Conservation (phyloP, 2,329 filamentous ascomycete species). For the Helotiales sp. region DNA sequence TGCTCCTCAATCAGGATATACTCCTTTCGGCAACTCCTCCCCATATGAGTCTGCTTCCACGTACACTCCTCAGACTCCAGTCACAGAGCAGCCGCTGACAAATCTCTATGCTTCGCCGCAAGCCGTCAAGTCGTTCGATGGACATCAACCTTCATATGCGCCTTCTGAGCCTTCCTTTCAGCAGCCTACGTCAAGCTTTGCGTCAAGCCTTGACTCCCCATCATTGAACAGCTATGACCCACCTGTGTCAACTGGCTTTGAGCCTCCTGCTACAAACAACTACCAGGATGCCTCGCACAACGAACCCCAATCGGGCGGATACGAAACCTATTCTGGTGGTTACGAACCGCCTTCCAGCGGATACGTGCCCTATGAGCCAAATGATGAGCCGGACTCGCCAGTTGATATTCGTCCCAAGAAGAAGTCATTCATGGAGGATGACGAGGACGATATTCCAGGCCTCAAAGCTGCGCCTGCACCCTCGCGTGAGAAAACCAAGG, state of each 20-base stretch:
- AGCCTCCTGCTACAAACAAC: slow-evolving; percentile 19
- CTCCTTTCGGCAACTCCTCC: slow-evolving; percentile 28
- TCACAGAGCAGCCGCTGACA: slow-evolving; percentile 28
- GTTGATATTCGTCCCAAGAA: slow-evolving; percentile 66
- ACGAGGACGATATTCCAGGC: slow-evolving; percentile 70
- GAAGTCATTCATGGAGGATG: slow-evolving; percentile 82
- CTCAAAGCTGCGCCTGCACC: slow-evolving; percentile 46
- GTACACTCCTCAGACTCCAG: slow-evolving; percentile 29
- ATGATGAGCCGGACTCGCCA: slow-evolving; percentile 49
- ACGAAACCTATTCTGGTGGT: slow-evolving; percentile 36
- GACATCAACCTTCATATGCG: slow-evolving; percentile 24
- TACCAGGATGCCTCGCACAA: slow-evolving; percentile 41
- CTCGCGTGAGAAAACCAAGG: slow-evolving; percentile 63
- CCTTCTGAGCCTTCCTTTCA: slow-evolving; percentile 45
- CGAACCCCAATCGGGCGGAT: slow-evolving; percentile 40
- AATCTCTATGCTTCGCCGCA: slow-evolving; percentile 35
- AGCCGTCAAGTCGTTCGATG: slow-evolving; percentile 30
- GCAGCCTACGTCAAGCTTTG: slow-evolving; percentile 23
- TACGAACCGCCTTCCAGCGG: slow-evolving; percentile 38
- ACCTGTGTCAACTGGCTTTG: slow-evolving; percentile 32
- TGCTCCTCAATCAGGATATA: slow-evolving; percentile 31
- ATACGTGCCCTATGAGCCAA: slow-evolving; percentile 57
- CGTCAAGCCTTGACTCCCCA: slow-evolving; percentile 7
- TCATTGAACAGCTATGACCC: slow-evolving; percentile 15
- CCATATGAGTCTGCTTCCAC: slow-evolving; percentile 29